These are phyloP conservation scores for Globisporangium iwayamae DNA, from an alignment of 352 stramenopile genomes.

Conservation along the genomic window DNA sequence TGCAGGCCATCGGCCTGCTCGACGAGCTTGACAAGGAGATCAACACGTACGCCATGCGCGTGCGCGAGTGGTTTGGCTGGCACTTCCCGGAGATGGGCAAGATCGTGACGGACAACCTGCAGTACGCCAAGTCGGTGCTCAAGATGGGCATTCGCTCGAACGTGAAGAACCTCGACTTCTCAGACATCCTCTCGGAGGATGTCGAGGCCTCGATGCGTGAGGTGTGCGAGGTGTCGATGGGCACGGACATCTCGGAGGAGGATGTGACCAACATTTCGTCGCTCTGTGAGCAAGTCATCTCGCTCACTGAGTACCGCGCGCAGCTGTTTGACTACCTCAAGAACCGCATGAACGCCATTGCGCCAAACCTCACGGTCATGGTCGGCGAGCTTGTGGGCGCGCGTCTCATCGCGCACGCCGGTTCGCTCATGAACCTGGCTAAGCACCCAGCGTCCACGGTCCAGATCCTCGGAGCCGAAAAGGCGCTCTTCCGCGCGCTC, in stretches of 20 bases:
- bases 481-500: slow-evolving; percentile 99
- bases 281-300: slow-evolving; percentile 91
- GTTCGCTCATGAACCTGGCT: slow-evolving; percentile 98
- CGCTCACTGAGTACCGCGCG: slow-evolving; percentile 86
- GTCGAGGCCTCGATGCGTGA: slow-evolving; percentile 96
- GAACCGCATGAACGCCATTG: slow-evolving; percentile 99
- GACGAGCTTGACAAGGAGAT: slow-evolving; percentile 99
- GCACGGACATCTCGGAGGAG: slow-evolving; percentile 98
- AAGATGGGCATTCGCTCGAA: slow-evolving; percentile 93
- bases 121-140: slow-evolving; percentile 98
- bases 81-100: slow-evolving; percentile 97
- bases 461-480: slow-evolving; percentile 99
- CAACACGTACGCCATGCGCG: slow-evolving; percentile 99
- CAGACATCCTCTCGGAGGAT: slow-evolving; percentile 84
- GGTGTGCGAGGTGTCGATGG: slow-evolving; percentile 98
- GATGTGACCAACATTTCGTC: slow-evolving; percentile 97
- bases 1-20: slow-evolving; percentile 99
- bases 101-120: slow-evolving; percentile 98
- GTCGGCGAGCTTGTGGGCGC: slow-evolving; percentile 98
- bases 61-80: slow-evolving; percentile 99
- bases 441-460: slow-evolving; percentile 99
- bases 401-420: slow-evolving; percentile 98
- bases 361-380: slow-evolving; percentile 99
- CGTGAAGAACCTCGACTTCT: slow-evolving; percentile 93
- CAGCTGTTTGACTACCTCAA: slow-evolving; percentile 99